Evolutionary conservation across 208 protist genomes (phyloP).

Genomic region (Polymyxa betae): DNA sequence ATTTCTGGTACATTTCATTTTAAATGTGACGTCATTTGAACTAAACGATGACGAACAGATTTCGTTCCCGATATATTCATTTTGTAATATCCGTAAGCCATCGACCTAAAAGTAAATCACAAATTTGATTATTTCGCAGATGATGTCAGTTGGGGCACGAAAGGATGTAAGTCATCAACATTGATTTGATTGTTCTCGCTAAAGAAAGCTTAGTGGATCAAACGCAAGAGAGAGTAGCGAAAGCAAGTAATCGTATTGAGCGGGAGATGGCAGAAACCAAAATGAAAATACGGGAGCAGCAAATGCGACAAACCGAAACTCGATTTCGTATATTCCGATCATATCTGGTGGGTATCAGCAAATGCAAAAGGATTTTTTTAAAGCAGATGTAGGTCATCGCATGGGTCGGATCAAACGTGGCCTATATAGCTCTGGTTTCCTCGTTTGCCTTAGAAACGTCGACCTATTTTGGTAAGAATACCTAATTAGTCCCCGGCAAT

Average conservation of each 20-base stretch:
- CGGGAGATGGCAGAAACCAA: conserved; percentile 21
- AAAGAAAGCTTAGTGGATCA: neutral
- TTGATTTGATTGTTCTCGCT: neutral
- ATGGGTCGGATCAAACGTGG: conserved; percentile 8
- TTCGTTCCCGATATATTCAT: conserved; percentile 35
- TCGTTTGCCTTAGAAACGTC: conserved; percentile 1
- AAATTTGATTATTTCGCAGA: neutral
- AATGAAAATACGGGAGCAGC: neutral
- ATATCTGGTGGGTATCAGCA: conserved; percentile 21
- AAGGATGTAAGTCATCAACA: conserved; percentile 31
- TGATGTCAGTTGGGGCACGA: conserved; percentile 45
- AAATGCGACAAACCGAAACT: neutral
- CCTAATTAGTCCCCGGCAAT: neutral
- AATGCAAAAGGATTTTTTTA: no score
- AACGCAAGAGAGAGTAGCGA: conserved; percentile 11
- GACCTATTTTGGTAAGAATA: neutral
- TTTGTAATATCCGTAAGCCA: conserved; percentile 41
- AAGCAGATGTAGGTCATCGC: neutral
- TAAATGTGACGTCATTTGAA: neutral
- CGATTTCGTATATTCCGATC: conserved; percentile 25
- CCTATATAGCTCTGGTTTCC: neutral
- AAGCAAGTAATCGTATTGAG: neutral
- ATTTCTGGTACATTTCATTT: neutral
- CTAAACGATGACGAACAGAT: no score
- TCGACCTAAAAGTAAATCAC: neutral